A percentile compares a stretch with the other conserved stretches of the same genome.
phyloP scores from a whole-genome alignment of 257 asterid species.

The Jacaranda mimosifolia region DNA sequence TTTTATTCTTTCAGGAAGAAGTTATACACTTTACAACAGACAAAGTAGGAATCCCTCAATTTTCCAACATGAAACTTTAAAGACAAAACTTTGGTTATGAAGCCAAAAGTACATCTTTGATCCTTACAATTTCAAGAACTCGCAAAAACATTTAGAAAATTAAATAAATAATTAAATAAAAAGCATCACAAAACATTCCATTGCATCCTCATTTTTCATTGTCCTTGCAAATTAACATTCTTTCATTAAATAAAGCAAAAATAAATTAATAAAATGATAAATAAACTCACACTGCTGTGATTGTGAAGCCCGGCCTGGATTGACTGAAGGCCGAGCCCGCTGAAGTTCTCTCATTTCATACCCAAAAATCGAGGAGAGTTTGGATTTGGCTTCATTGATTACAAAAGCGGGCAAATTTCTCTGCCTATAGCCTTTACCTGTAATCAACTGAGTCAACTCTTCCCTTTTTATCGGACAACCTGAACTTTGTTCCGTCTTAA shows the following conservation, averaged over 20 bases:
- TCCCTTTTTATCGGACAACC: slow-evolving; percentile 90
- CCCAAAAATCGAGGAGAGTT: slow-evolving; percentile 78
- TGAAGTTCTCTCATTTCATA: slow-evolving; percentile 90
- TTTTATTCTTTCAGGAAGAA: background rate
- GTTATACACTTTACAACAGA: background rate
- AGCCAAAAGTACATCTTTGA: background rate
- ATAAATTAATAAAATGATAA: background rate
- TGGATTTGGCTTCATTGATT: slow-evolving; percentile 77
- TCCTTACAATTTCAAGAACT: background rate
- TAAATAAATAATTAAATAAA: background rate
- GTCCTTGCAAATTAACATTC: slow-evolving; percentile 13
- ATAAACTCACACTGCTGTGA: slow-evolving; percentile 52
- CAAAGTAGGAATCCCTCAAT: background rate
- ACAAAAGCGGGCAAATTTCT: slow-evolving; percentile 74
- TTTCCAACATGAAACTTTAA: background rate
- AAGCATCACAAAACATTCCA: background rate
- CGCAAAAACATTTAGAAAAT: background rate
- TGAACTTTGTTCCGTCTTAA: slow-evolving; percentile 75
- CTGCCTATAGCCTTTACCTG: slow-evolving; percentile 73
- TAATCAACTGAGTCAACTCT: slow-evolving; percentile 77
- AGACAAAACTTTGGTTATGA: slow-evolving; percentile 8
- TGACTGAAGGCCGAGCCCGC: slow-evolving; percentile 61
- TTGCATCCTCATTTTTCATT: background rate
- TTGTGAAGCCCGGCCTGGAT: slow-evolving; percentile 53
- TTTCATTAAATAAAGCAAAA: background rate